phyloP scores from a whole-genome alignment of 371 early-diverging fungal genomes.

The Mycotypha africana region DNA sequence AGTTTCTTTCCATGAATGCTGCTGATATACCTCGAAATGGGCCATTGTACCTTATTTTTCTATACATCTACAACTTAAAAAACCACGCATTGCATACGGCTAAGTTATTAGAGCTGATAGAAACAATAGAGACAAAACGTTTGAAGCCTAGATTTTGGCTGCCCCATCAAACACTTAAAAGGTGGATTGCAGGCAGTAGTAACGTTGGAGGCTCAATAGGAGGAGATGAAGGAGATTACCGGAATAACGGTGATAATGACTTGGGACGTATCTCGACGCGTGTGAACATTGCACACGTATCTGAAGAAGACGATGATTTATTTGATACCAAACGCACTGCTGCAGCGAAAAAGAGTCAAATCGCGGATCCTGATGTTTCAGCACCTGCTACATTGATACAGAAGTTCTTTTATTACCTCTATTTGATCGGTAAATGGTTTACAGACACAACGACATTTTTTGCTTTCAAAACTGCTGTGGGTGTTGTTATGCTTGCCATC shows the following conservation, averaged over 20 bases:
- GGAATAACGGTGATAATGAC: constrained; percentile 4
- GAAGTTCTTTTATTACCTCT: constrained; percentile 18
- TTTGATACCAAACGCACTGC: not conserved
- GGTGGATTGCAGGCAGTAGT: constrained; percentile 13
- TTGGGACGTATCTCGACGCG: constrained; percentile 12
- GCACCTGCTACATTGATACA: constrained; percentile 23
- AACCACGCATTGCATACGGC: constrained; percentile 12
- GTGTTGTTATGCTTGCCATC: constrained; percentile 27
- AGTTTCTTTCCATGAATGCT: constrained; percentile 7
- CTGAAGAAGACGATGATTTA: not conserved
- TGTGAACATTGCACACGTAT: not conserved
- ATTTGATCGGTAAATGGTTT: constrained; percentile 19
- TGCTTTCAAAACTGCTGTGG: constrained; percentile 34
- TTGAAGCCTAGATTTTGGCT: constrained; percentile 13
- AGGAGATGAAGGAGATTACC: constrained; percentile 7
- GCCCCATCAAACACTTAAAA: constrained; percentile 20
- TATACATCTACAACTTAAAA: constrained; percentile 20
- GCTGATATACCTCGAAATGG: constrained; percentile 16
- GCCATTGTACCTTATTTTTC: constrained; percentile 16
- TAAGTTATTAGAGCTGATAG: constrained; percentile 11
- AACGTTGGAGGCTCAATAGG: constrained; percentile 15
- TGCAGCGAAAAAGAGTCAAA: not conserved
- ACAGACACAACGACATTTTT: constrained; percentile 19
- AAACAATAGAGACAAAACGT: constrained; percentile 11
- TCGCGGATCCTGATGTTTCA: constrained; percentile 35